Percentiles rank a stretch among this genome's conserved stretches.
Evolutionary conservation across 345 rosid genomes (phyloP).

Genomic region (Aethionema arabicum): DNA sequence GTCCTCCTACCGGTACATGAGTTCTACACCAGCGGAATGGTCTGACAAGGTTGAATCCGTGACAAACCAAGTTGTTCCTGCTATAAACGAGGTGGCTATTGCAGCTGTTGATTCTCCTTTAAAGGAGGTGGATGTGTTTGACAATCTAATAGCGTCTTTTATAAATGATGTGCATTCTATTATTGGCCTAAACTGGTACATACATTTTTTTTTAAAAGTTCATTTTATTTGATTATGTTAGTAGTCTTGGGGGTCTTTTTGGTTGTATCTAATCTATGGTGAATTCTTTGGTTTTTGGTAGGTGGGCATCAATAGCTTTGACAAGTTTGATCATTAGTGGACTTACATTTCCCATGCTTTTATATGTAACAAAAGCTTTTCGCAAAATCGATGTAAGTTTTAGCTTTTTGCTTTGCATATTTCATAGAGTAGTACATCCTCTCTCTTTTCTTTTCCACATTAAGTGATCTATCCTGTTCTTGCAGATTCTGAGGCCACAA

Average conservation of each 20-base stretch:
- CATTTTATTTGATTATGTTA: neutral
- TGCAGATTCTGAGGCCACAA: slow-evolving; percentile 45
- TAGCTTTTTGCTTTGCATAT: neutral
- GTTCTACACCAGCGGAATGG: slow-evolving; percentile 37
- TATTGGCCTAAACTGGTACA: slow-evolving; percentile 60
- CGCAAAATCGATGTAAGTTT: slow-evolving; percentile 43
- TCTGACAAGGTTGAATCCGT: slow-evolving; percentile 43
- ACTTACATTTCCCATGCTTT: slow-evolving; percentile 42
- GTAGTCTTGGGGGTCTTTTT: no score
- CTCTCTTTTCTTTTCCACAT: slow-evolving; percentile 3
- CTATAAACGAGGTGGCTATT: slow-evolving; percentile 55
- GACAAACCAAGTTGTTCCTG: slow-evolving; percentile 46
- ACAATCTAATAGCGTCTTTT: no score
- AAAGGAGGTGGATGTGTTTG: no score
- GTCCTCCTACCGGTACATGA: slow-evolving; percentile 41
- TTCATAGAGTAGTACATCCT: neutral
- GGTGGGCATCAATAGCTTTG: slow-evolving; percentile 58
- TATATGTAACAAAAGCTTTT: slow-evolving; percentile 47
- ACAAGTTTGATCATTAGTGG: slow-evolving; percentile 50
- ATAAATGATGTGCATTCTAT: slow-evolving; percentile 56
- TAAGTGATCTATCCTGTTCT: slow-evolving; percentile 1
- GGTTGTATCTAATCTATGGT: no score
- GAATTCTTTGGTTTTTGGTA: slow-evolving; percentile 6
- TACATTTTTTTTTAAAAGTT: slow-evolving; percentile 5
- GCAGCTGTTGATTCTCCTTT: slow-evolving; percentile 74